phyloP scores from a whole-genome alignment of 495 filamentous ascomycete genomes.

The Aspergillus diversus region DNA sequence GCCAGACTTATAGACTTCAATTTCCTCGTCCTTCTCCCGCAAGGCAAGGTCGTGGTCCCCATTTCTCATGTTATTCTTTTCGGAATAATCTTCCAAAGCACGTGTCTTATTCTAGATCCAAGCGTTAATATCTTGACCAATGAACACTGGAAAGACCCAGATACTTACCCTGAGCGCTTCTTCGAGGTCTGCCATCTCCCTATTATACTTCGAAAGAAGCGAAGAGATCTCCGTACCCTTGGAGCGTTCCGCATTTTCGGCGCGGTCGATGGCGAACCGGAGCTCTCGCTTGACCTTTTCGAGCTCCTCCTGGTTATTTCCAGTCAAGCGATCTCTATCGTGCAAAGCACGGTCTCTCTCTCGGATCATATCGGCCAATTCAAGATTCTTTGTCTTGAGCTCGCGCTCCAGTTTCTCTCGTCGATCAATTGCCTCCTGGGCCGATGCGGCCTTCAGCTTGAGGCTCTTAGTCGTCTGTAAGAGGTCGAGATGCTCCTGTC shows the following conservation, averaged over 20 bases:
- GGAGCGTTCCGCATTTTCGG: constrained; percentile 86
- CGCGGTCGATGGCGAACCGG: constrained; percentile 86
- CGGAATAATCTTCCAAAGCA: constrained; percentile 80
- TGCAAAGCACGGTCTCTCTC: constrained; percentile 94
- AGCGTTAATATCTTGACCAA: constrained; percentile 5
- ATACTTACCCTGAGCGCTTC: constrained; percentile 72
- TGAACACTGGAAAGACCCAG: not conserved
- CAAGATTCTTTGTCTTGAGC: constrained; percentile 97
- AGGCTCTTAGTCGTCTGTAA: constrained; percentile 94
- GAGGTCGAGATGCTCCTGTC: constrained; percentile 92
- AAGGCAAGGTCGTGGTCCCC: constrained; percentile 83
- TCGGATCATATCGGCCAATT: constrained; percentile 97
- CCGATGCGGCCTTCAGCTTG: constrained; percentile 93
- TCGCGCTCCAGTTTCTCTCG: constrained; percentile 95
- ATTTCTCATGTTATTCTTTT: constrained; percentile 75
- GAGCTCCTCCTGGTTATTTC: constrained; percentile 87
- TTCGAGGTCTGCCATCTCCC: constrained; percentile 95
- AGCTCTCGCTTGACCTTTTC: constrained; percentile 98
- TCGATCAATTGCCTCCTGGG: constrained; percentile 93
- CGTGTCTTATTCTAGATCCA: constrained; percentile 70
- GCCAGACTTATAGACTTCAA: constrained; percentile 94
- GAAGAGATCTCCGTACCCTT: constrained; percentile 94
- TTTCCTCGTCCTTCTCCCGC: constrained; percentile 93
- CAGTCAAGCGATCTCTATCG: constrained; percentile 82
- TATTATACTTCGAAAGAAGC: constrained; percentile 92